phyloP scores from a whole-genome alignment of 1,284 basidiomycete genomes.

The Chalciporus sp. region DNA sequence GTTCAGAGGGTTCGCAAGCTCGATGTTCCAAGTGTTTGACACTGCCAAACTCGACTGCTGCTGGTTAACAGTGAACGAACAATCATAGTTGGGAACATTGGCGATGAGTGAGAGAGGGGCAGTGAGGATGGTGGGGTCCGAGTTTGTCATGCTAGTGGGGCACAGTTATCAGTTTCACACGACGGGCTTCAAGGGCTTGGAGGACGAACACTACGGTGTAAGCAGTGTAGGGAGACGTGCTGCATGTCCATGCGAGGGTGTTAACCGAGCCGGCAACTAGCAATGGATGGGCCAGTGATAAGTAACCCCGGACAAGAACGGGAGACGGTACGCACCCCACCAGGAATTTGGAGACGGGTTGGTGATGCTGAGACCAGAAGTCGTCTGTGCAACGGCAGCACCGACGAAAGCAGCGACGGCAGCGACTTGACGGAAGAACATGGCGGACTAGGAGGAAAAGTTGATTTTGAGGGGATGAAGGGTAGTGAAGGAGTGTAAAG shows the following conservation, averaged over 20 bases:
- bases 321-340: conserved; percentile 46
- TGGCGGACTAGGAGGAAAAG: conserved; percentile 17
- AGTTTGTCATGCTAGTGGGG: conserved; percentile 42
- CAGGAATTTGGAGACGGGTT: conserved; percentile 43
- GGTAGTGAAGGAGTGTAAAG: conserved; percentile 6
- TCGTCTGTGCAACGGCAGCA: conserved; percentile 35
- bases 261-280: conserved; percentile 38
- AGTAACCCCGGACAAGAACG: not conserved
- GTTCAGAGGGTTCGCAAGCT: conserved; percentile 61
- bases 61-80: conserved; percentile 55
- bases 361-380: conserved; percentile 31
- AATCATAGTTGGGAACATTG: conserved; percentile 57
- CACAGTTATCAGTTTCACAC: conserved; percentile 9
- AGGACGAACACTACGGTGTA: conserved; percentile 48
- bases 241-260: conserved; percentile 45
- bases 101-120: conserved; percentile 48
- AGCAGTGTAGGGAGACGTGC: conserved; percentile 34
- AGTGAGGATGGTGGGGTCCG: conserved; percentile 36
- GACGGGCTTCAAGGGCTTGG: not conserved
- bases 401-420: conserved; percentile 37
- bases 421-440: conserved; percentile 42
- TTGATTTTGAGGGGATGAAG: not conserved
- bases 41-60: conserved; percentile 46
- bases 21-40: conserved; percentile 57
- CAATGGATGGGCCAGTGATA: not conserved